Conservation (phyloP, 2,329 filamentous ascomycete genomes). For the Celoporthe dispersa region DNA sequence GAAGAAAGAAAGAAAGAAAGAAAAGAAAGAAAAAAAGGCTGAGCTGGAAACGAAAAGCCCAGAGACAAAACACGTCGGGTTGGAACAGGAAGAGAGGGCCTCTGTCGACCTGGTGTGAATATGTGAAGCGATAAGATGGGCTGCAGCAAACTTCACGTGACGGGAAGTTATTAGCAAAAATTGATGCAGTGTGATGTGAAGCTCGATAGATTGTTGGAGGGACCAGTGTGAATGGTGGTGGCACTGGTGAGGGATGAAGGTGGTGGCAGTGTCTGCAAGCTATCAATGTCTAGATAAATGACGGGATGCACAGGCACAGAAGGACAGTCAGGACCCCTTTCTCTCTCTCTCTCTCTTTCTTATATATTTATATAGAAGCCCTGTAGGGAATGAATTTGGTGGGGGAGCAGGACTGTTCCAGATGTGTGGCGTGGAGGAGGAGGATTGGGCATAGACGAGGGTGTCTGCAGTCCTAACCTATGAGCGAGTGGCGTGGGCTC, state of each 20-base stretch:
- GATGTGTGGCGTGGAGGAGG: neutral
- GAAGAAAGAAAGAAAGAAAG: too few relatives aligned
- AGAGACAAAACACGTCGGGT: neutral
- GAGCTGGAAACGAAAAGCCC: neutral
- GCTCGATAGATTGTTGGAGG: neutral
- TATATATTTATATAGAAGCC: neutral
- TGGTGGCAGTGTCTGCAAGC: neutral
- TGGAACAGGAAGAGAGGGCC: neutral
- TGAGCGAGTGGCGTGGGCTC: neutral
- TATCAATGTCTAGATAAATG: neutral
- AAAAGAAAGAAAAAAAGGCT: neutral
- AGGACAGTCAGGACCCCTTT: too few relatives aligned
- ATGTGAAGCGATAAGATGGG: neutral
- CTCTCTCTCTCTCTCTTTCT: neutral
- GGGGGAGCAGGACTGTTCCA: neutral
- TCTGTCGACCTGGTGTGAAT: constrained; percentile 7
- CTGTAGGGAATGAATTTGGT: neutral
- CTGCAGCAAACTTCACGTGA: neutral
- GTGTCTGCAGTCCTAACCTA: neutral
- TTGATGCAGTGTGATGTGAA: neutral
- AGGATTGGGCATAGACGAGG: constrained; percentile 5
- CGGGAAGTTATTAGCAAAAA: neutral
- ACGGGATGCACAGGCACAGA: too few relatives aligned
- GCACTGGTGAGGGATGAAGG: neutral
- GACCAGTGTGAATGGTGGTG: too few relatives aligned